These are phyloP conservation scores for Chlamydomonas sp. DNA, from an alignment of 139 green algal species.

Conservation along the genomic window DNA sequence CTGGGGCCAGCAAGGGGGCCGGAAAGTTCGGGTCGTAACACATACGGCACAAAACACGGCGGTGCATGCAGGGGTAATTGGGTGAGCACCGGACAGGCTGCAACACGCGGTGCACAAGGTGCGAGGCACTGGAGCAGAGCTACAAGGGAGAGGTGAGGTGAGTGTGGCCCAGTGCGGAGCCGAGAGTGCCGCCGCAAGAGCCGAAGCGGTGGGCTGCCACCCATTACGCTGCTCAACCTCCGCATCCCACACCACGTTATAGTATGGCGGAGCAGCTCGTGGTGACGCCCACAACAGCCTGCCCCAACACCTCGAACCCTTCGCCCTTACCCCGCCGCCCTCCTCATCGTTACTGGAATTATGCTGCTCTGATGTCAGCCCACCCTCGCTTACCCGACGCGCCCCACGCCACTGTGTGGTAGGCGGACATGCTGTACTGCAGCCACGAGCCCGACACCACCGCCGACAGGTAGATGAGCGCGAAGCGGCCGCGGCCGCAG, in stretches of 20 bases:
- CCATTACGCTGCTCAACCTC: no score
- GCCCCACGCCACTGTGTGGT: background rate
- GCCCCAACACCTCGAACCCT: background rate
- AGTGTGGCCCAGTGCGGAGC: no score
- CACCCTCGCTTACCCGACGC: constrained; percentile 1
- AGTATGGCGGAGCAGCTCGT: background rate
- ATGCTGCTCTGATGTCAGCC: no score
- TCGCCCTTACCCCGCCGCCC: no score
- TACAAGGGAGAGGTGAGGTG: no score
- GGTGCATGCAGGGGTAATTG: background rate
- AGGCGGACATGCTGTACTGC: constrained; percentile 11
- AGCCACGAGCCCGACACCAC: background rate
- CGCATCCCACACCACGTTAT: no score
- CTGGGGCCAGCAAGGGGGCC: background rate
- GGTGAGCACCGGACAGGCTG: no score
- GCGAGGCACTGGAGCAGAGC: no score
- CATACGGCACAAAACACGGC: background rate
- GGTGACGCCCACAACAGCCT: background rate
- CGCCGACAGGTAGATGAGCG: constrained; percentile 10
- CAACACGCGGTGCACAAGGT: no score
- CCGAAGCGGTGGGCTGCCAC: no score
- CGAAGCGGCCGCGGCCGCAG: constrained; percentile 8
- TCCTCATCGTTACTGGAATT: no score
- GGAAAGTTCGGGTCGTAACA: background rate
- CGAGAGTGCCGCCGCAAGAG: no score